phyloP scores from a whole-genome alignment of 805 yeast genomes.

The Ascoidea rubescens region DNA sequence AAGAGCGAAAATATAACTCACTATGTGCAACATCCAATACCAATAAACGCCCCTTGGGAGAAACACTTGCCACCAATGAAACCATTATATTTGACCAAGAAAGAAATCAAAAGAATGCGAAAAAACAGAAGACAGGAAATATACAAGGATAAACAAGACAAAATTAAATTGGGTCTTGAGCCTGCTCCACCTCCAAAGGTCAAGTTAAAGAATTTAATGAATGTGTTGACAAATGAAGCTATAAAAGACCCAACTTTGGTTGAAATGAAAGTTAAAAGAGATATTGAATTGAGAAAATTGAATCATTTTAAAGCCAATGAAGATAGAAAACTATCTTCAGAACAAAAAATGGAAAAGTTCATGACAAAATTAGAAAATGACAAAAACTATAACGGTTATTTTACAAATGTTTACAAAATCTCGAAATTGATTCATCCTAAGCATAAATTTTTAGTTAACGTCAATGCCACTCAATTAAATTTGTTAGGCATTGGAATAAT shows the following conservation, averaged over 20 bases:
- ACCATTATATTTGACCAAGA: slow-evolving; percentile 54
- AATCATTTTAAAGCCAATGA: slow-evolving; percentile 50
- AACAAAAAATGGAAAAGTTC: slow-evolving; percentile 38
- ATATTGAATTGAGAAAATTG: slow-evolving; percentile 27
- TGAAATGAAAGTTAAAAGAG: slow-evolving; percentile 1
- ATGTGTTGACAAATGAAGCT: slow-evolving; percentile 72
- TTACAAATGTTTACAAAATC: slow-evolving; percentile 45
- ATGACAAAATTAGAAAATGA: slow-evolving; percentile 32
- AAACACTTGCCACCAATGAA: slow-evolving; percentile 24
- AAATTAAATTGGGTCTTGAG: slow-evolving; percentile 66
- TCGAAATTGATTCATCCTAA: slow-evolving; percentile 43
- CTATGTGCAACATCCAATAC: slow-evolving; percentile 78
- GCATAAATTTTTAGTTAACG: slow-evolving; percentile 61
- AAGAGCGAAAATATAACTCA: slow-evolving; percentile 30
- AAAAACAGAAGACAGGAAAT: slow-evolving; percentile 49
- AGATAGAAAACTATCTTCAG: slow-evolving; percentile 45
- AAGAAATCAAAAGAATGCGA: slow-evolving; percentile 62
- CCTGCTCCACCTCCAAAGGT: slow-evolving; percentile 88
- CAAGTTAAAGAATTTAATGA: slow-evolving; percentile 72
- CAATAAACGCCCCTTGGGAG: slow-evolving; percentile 47
- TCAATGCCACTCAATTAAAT: slow-evolving; percentile 61
- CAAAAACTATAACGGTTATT: slow-evolving; percentile 32
- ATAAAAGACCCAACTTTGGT: slow-evolving; percentile 61
- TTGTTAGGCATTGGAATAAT: slow-evolving; percentile 50
- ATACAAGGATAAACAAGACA: slow-evolving; percentile 61